Base-by-base conservation (phyloP, 1,284 basidiomycete species). In the Coniferiporia weirii region DNA sequence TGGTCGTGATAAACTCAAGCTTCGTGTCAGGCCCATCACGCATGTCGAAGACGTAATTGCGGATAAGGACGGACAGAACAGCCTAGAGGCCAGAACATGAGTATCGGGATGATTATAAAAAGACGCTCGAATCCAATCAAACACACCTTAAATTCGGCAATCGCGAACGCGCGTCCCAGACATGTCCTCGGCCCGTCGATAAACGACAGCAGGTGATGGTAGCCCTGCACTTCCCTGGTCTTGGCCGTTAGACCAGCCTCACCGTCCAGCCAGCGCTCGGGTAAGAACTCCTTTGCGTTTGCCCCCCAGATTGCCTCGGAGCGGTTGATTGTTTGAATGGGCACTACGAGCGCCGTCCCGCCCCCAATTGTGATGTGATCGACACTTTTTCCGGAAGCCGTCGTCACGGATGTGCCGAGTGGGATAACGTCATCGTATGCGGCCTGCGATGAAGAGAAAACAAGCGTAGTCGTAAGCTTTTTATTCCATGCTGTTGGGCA, bases 11-110 rank as follows among this genome's bases (percentile, higher is more conserved):
- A 34, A 49, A 34, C 13, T 62, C 64, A 32, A 67, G 44, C 49
- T 67, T 65, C 3, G 66, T 65, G 12, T 64, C 63, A 7, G 65
- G 59, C 7, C 65, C 62, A 56, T 66, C 66, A 9, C 61, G 59
- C 47, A 65, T 47, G 19, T 52, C 57, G 52, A 68, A 67, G 4
- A 46, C 51, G 50, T 61, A 68, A 49, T 65, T 63, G n/a, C 65
- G 63, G 38, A 68, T 64, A n/a, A 68, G 57, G 6, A 63, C 63
- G 12, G 58, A 57, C 5, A 50, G 54, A 35, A 56, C 57, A 59
- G 61, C 49, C 59, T 60, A 48, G 45, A 8, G 7, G 15, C 3
- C 8, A 27, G 19, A 12, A 43, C n/a, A 8, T 12, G n/a, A 36
- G 6, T 3, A 15, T 3, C 6, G 44, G 13, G 38, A 5, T 9